These are phyloP conservation scores for Sarcomyxa edulis DNA, from an alignment of 768 basidiomycete genomes.

Conservation along the genomic window DNA sequence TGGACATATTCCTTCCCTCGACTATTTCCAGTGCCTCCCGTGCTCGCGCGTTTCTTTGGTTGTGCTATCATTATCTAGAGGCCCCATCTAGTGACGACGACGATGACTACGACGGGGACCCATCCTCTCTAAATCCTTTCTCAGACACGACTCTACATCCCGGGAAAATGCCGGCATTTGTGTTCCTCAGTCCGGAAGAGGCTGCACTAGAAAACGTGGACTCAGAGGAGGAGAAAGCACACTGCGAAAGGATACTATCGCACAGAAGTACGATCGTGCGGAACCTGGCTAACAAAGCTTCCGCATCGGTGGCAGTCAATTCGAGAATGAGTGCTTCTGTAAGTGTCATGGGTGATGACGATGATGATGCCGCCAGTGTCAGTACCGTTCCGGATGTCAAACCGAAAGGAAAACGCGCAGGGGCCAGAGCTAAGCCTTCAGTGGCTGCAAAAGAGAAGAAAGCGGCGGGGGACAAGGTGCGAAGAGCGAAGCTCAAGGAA, in stretches of 20 bases:
- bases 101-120: conserved; percentile 28
- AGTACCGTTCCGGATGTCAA: conserved; percentile 11
- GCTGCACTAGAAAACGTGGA: conserved; percentile 40
- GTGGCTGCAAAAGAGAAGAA: conserved; percentile 22
- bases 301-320: too few relatives aligned
- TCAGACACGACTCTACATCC: conserved; percentile 30
- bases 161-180: conserved; percentile 31
- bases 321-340: conserved; percentile 11
- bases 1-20: conserved; percentile 78
- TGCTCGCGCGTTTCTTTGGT: conserved; percentile 77
- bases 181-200: conserved; percentile 34
- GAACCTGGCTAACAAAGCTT: conserved; percentile 14
- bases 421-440: conserved; percentile 15
- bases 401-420: conserved; percentile 20
- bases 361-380: conserved; percentile 8
- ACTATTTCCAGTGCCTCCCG: conserved; percentile 71
- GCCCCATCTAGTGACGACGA: conserved; percentile 30
- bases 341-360: conserved; percentile 16
- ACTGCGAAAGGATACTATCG: conserved; percentile 31
- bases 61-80: conserved; percentile 75
- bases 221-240: conserved; percentile 32
- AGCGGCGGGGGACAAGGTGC: conserved; percentile 15
- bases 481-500: conserved; percentile 15
- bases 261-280: too few relatives aligned
- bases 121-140: conserved; percentile 47